Base-by-base conservation (phyloP, 208 protist genomes). In the Naegleria lovaniensis region DNA sequence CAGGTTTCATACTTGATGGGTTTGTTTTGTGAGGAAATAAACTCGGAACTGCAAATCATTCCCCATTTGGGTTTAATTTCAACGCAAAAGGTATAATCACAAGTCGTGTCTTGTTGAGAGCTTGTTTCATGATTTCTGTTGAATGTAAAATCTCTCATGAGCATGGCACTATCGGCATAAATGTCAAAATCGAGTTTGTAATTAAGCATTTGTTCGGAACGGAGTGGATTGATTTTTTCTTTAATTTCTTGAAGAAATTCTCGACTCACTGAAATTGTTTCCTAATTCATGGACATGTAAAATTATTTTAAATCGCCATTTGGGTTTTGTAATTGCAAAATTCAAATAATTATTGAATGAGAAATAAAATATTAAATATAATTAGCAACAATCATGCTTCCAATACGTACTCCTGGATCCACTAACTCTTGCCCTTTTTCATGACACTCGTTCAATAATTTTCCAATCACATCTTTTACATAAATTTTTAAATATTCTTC, bases 11-110 rank as follows among this genome's bases (percentile, higher is more conserved):
- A 48, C 48, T 85, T 85, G 9, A 43, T 29, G 39, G 83, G 40
- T 33, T 79, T 79, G 29, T 79, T 79, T 43, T 22, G 9, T 6
- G 39, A 6, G 2, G 39, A 29, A n/a, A 85, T 48, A 48, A 48
- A 85, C 29, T 48, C 83, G 6, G 83, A 85, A 33, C 36, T 85
- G 41, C 83, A 85, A 40, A 85, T 51, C 33, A 85, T 48, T 22
- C 83, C 83, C 40, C 39, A 85, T 43, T 85, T 85, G 5, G 83
- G 83, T 85, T 85, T 85, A 48, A 85, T 48, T 43, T 85, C 83
- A 4, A 85, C 38, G 41, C 39, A 43, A 29, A 48, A 85, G 16
- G 40, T 48, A 4, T 40, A 22, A 85, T 85, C 38, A 38, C 16
- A 5, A 75, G 4, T 75, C 15, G 19, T 29, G 29, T 25, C n/a